Evolutionary conservation across 2,329 filamentous ascomycete genomes (phyloP).

Genomic region (Fusarium pininemorale): DNA sequence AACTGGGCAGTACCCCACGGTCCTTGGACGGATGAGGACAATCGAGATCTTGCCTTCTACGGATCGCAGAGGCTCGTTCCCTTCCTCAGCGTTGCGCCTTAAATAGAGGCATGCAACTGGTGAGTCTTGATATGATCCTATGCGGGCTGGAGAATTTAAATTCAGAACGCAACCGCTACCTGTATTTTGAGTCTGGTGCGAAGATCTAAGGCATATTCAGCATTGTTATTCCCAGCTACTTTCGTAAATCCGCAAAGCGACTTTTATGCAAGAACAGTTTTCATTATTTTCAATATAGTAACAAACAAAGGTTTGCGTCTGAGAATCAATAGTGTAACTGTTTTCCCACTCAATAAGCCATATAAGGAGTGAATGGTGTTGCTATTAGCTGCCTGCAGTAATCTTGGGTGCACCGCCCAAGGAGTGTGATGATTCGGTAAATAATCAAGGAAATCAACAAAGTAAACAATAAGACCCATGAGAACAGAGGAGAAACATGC

Average conservation of each 20-base stretch:
- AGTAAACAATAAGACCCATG: accelerated
- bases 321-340: accelerated
- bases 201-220: accelerated
- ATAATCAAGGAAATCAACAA: accelerated
- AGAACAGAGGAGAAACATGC: accelerated
- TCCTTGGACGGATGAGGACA: too few species aligned
- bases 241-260: accelerated
- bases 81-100: accelerated
- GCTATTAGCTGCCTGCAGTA: too few species aligned
- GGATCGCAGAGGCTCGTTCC: accelerated
- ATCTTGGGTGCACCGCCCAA: too few species aligned
- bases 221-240: accelerated
- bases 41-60: neutral
- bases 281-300: accelerated
- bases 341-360: accelerated
- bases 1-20: neutral
- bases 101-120: accelerated
- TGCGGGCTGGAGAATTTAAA: accelerated
- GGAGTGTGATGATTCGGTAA: accelerated
- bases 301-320: accelerated
- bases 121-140: neutral
- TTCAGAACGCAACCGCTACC: too few species aligned
- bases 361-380: neutral
- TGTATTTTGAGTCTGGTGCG: neutral
- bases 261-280: accelerated